Percentiles rank a stretch among this genome's conserved stretches.
Evolutionary conservation across 805 yeast genomes (phyloP).

Genomic region (Wickerhamomyces kurtzmanii): DNA sequence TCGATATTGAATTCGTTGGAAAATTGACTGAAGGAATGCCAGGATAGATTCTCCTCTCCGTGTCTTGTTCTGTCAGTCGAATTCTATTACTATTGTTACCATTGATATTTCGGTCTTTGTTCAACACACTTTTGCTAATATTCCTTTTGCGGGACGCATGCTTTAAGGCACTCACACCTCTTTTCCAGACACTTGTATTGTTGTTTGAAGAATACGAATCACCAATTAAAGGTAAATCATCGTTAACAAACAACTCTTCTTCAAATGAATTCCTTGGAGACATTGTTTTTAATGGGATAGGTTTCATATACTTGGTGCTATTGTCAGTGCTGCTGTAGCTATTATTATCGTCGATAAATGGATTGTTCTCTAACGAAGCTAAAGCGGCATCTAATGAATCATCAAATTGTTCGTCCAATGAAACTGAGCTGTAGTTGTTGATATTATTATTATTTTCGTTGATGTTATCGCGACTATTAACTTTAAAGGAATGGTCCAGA

Average conservation of each 20-base stretch:
- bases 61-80: constrained; percentile 17
- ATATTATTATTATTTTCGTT: constrained; percentile 6
- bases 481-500: constrained; percentile 6
- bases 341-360: constrained; percentile 16
- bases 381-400: constrained; percentile 58
- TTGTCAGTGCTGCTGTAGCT: constrained; percentile 15
- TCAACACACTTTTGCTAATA: no score
- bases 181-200: no score
- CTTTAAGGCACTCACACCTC: no score
- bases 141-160: no score
- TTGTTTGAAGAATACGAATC: no score
- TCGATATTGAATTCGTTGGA: constrained; percentile 76
- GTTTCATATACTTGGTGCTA: constrained; percentile 17
- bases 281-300: constrained; percentile 22
- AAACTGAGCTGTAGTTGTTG: constrained; percentile 23
- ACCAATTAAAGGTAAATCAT: constrained; percentile 20
- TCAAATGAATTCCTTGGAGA: constrained; percentile 7
- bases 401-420: constrained; percentile 56
- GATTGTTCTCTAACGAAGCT: constrained; percentile 35
- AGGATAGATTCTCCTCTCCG: constrained; percentile 32
- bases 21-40: constrained; percentile 27
- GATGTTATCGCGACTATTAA: constrained; percentile 7
- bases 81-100: constrained; percentile 15
- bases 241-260: constrained; percentile 20
- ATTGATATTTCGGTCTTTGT: constrained; percentile 15